These are phyloP conservation scores for Neopestalotiopsis sp. DNA, from an alignment of 2,329 filamentous ascomycete species.

Conservation along the genomic window DNA sequence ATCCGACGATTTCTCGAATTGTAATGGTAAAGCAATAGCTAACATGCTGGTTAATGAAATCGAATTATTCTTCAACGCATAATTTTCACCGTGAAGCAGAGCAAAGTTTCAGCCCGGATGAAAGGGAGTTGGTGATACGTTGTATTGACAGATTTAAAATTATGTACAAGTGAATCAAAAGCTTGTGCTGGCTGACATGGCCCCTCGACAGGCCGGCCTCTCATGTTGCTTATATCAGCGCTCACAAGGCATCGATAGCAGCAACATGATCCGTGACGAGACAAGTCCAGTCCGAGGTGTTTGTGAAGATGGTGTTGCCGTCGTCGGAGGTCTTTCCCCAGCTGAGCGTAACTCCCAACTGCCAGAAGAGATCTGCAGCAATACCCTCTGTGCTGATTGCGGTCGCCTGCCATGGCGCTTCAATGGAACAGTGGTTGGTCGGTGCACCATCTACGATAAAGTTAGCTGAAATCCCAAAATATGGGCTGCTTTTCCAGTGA, in stretches of 20 bases:
- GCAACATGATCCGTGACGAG: constrained; percentile 51
- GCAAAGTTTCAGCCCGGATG: no score
- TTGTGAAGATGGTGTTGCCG: constrained; percentile 51
- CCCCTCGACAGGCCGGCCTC: neutral
- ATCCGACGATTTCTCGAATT: no score
- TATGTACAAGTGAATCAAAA: neutral
- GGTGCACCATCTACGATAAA: constrained; percentile 30
- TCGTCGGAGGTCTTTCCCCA: constrained; percentile 48
- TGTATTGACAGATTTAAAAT: neutral
- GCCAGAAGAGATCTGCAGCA: constrained; percentile 39
- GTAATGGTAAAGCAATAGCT: no score
- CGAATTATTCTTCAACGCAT: no score
- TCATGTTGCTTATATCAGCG: neutral
- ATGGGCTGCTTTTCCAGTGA: constrained; percentile 7
- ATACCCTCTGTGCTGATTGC: constrained; percentile 33
- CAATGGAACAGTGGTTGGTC: constrained; percentile 35
- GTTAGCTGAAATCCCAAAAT: neutral
- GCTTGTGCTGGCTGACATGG: neutral
- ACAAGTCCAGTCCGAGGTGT: constrained; percentile 47
- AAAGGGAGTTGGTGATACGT: neutral
- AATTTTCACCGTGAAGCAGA: no score
- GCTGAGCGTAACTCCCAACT: constrained; percentile 41
- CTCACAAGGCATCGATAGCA: constrained; percentile 30
- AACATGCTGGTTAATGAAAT: no score
- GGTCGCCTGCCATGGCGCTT: constrained; percentile 36